Evolutionary conservation across 441 rosid genomes (phyloP), one percentile per base, ranked within the genome.

Genomic region (Pelargonium fulgidum): DNA sequence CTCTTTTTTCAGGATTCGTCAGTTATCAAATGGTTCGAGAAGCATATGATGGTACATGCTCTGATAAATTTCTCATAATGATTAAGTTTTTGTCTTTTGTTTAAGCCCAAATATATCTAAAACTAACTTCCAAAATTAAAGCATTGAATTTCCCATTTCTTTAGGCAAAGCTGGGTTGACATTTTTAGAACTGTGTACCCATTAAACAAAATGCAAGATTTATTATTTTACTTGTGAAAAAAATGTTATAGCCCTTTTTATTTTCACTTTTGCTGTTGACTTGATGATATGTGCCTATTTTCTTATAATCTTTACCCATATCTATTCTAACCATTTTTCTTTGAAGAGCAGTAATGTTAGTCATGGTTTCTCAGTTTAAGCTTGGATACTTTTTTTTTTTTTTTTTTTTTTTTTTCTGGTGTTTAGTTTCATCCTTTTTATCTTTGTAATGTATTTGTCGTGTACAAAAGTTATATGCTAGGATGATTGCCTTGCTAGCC

Each of bases 21-120:
- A 92, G 90, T 91, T 92, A 89, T 83, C 98, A 87, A 78, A 91
- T 94, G 98, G 98, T 94, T 75, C 87, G 90, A 79, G 97, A 94
- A 77, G 98, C 99, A 79, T 92, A 90, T 73, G 90, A 82, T 79
- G 98, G 99, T 92, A 73, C 17, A 17, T 75, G 45, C 67, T 45
- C 65, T 1, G 42, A 42, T 47, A 66, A 17, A 48, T 76, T 66
- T 19, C 66, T 56, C 20, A 41, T 3, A 24, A 14, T n/a, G 22
- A 62, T 56, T 50, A 42, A 4, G 13, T 64, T 33, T 72, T 33
- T 61, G 62, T 47, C 3, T 16, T 14, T 3, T 56, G 62, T 14
- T 56, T 16, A 19, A 14, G n/a, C 8, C 22, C 24, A 3, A 5
- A 14, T 56, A 10, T 7, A 56, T 69, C 41, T 47, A 3, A 47